A percentile compares a stretch with the other conserved stretches of the same genome.
Evolutionary conservation across 768 basidiomycete genomes (phyloP).

Genomic region (Phlebiopsis gigantea): DNA sequence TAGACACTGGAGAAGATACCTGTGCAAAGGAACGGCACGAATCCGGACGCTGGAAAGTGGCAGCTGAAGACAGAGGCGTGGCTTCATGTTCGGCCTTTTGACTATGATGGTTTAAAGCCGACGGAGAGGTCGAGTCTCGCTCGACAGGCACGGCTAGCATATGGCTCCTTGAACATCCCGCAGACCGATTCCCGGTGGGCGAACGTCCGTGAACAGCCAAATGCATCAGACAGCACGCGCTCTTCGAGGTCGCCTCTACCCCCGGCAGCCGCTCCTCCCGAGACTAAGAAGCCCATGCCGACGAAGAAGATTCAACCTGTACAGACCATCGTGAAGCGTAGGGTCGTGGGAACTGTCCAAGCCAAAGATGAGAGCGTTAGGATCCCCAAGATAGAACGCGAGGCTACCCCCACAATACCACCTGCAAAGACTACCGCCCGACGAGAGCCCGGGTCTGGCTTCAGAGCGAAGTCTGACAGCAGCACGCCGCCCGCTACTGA

Average conservation of each 20-base stretch:
- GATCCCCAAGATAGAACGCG: conserved; percentile 22
- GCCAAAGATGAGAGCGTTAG: conserved; percentile 43
- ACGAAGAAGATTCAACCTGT: conserved; percentile 21
- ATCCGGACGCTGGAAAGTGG: conserved; percentile 37
- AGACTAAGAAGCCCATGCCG: not conserved
- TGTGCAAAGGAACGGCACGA: conserved; percentile 29
- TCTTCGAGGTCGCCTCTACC: not conserved
- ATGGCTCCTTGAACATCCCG: conserved; percentile 48
- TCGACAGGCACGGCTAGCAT: conserved; percentile 43
- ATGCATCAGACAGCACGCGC: not conserved
- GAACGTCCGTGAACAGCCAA: conserved; percentile 31
- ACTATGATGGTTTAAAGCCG: conserved; percentile 48
- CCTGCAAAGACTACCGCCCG: conserved; percentile 24
- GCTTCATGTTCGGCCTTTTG: conserved; percentile 67
- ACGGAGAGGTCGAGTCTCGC: conserved; percentile 45
- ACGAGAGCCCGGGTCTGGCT: conserved; percentile 46
- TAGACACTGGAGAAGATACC: not conserved
- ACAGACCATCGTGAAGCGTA: conserved; percentile 12
- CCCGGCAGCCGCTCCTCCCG: not conserved
- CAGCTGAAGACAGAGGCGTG: conserved; percentile 52
- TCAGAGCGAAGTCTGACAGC: conserved; percentile 32
- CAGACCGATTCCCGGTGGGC: conserved; percentile 61
- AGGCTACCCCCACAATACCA: conserved; percentile 12
- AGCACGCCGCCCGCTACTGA: conserved; percentile 13
- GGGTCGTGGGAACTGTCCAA: conserved; percentile 24